Base-by-base conservation (phyloP, 202 grass and related monocot genomes). In the Setaria italica region DNA sequence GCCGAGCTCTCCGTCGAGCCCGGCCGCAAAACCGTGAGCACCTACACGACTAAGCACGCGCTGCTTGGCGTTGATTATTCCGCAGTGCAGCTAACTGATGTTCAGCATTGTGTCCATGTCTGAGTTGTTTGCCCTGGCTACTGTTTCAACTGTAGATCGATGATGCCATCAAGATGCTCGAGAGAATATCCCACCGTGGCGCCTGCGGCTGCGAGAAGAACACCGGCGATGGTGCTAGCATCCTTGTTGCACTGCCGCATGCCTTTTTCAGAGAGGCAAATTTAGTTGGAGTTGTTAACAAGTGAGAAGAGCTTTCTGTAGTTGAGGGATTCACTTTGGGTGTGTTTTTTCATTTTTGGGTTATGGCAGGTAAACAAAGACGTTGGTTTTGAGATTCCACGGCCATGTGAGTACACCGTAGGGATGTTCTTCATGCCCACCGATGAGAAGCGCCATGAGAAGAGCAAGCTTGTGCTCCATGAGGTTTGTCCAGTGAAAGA, bases 341-440 rank as follows among this genome's bases (percentile, higher is more conserved):
- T 45, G 2, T 89, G 21, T 25, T 25, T 25, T 25, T 25, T 25
- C 25, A 8, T 56, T 30, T 33, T 64, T 2, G 25, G 39, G 21
- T 42, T 70, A 25, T 82, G 20, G 10, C 78, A 94, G 92, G 80
- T 79, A n/a, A 79, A 80, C 29, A 89, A 84, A 76, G 92, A 89
- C 21, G 21, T 50, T 3, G 86, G 86, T 33, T 91, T 94, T 65
- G 68, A 82, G 70, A 65, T 94, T 55, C 92, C 89, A 5, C 42
- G 15, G 7, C 83, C 72, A 15, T 86, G 89, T 70, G 70, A 87
- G 25, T 94, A 94, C 20, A 86, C 83, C 5, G 89, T 89, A 19
- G 92, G 92, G 10, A 94, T 91, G 89, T 88, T 85, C 35, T 94
- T 94, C 80, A 81, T 91, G 80, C 85, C 92, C 41, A 81, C 12